Evolutionary conservation across 495 filamentous ascomycete genomes (phyloP).

Genomic region (Penicillium tannophilum): DNA sequence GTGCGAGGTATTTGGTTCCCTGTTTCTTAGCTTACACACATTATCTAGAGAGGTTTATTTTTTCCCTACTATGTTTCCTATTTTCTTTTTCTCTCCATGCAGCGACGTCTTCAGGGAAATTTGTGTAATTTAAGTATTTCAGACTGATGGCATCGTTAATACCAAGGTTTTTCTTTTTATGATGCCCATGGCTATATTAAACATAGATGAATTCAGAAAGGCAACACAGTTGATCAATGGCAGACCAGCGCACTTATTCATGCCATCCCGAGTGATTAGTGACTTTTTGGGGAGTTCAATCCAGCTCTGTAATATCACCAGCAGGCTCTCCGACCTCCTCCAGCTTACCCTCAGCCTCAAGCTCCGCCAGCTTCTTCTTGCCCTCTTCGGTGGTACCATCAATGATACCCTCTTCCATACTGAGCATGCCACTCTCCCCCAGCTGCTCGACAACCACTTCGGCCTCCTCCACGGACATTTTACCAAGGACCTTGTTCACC

Average conservation of each 20-base stretch:
- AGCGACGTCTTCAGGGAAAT: slow-evolving; percentile 29
- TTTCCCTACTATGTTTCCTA: slow-evolving; percentile 21
- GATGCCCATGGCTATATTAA: neutral
- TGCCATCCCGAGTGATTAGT: slow-evolving; percentile 6
- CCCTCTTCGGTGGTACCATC: slow-evolving; percentile 96
- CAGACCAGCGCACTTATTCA: slow-evolving; percentile 14
- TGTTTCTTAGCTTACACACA: slow-evolving; percentile 18
- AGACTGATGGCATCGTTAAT: slow-evolving; percentile 33
- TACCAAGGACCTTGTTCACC: slow-evolving; percentile 93
- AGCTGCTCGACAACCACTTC: slow-evolving; percentile 86
- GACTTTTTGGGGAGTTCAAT: slow-evolving; percentile 26
- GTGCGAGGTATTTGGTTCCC: slow-evolving; percentile 9
- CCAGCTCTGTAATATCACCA: slow-evolving; percentile 44
- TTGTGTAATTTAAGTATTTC: slow-evolving; percentile 35
- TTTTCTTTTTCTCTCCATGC: slow-evolving; percentile 33
- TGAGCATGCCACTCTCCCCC: slow-evolving; percentile 87
- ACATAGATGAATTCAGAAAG: neutral
- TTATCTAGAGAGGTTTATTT: slow-evolving; percentile 21
- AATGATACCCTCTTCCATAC: slow-evolving; percentile 88
- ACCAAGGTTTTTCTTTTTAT: slow-evolving; percentile 18
- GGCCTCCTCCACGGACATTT: slow-evolving; percentile 90
- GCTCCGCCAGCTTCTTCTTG: slow-evolving; percentile 69
- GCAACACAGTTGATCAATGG: slow-evolving; percentile 2
- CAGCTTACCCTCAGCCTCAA: slow-evolving; percentile 63
- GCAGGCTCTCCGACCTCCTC: slow-evolving; percentile 39